Evolutionary conservation across 495 filamentous ascomycete species (phyloP).

Genomic region (Aspergillus steynii): DNA sequence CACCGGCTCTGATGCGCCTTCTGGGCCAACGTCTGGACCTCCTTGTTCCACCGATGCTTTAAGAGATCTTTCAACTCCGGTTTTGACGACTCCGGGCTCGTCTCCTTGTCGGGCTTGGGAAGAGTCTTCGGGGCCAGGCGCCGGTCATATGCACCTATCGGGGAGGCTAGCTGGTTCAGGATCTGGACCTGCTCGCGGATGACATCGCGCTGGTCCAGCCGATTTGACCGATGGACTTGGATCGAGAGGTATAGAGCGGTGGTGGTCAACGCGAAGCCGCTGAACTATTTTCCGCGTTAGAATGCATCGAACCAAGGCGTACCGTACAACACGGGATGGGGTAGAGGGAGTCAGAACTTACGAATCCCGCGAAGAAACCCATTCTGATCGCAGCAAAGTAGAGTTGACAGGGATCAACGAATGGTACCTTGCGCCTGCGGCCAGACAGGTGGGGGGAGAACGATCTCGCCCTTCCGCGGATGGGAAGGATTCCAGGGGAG

Average conservation of each 20-base stretch:
- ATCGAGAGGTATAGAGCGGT: constrained; percentile 79
- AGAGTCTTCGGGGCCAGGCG: constrained; percentile 32
- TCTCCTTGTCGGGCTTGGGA: constrained; percentile 26
- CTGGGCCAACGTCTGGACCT: constrained; percentile 65
- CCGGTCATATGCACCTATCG: constrained; percentile 46
- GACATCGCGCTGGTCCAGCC: constrained; percentile 64
- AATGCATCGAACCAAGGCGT: not conserved
- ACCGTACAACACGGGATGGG: no score
- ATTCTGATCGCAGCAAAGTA: constrained; percentile 37
- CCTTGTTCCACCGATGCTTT: constrained; percentile 80
- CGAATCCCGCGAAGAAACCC: constrained; percentile 82
- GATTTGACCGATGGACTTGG: constrained; percentile 69
- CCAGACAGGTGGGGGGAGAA: no score
- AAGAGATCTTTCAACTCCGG: constrained; percentile 59
- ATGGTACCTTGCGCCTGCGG: not conserved
- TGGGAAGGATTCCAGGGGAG: no score
- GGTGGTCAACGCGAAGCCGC: constrained; percentile 84
- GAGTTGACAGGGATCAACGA: not conserved
- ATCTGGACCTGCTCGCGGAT: constrained; percentile 71
- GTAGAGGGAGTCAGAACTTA: constrained; percentile 44
- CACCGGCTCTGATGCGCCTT: constrained; percentile 68
- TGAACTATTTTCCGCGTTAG: constrained; percentile 46
- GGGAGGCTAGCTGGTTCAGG: constrained; percentile 55
- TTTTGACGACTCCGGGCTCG: constrained; percentile 26
- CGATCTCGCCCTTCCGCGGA: no score